phyloP scores from a whole-genome alignment of 768 basidiomycete species.

The Leccinellum rugosiceps region DNA sequence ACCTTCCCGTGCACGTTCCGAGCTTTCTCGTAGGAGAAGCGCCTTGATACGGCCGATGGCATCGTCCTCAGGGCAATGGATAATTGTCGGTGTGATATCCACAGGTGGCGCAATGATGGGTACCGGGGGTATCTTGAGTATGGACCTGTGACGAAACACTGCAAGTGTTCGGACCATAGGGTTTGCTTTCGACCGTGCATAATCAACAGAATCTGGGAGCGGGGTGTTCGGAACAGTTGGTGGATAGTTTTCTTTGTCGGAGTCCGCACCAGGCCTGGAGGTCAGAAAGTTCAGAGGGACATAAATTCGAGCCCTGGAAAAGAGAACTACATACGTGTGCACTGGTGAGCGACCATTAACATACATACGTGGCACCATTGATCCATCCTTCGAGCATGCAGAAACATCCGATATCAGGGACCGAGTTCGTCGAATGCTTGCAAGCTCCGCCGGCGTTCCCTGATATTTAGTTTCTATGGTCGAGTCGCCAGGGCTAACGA shows the following conservation, averaged over 20 bases:
- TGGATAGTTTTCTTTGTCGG: conserved; percentile 6
- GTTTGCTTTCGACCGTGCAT: conserved; percentile 20
- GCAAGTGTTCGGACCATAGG: conserved; percentile 23
- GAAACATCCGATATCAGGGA: conserved; percentile 24
- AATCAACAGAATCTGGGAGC: conserved; percentile 19
- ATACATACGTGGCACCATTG: neutral
- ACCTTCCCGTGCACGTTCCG: conserved; percentile 37
- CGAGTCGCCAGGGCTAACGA: neutral
- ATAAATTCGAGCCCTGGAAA: neutral
- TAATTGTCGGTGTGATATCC: conserved; percentile 24
- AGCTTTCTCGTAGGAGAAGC: conserved; percentile 32
- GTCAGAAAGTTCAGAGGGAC: conserved; percentile 4
- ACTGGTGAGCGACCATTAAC: conserved; percentile 7
- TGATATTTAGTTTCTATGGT: conserved; percentile 11
- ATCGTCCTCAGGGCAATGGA: conserved; percentile 35
- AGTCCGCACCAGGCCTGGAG: neutral
- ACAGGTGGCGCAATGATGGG: conserved; percentile 57
- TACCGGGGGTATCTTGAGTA: conserved; percentile 25
- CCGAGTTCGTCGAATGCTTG: conserved; percentile 40
- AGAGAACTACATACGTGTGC: conserved; percentile 5
- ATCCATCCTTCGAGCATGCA: conserved; percentile 23
- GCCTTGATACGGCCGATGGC: conserved; percentile 43
- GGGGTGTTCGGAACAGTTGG: conserved; percentile 28
- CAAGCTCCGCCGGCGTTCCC: conserved; percentile 34
- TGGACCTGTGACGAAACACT: conserved; percentile 1